These are phyloP conservation scores for Plasmodium fragile DNA, from an alignment of 169 alveolate genomes.

Conservation along the genomic window DNA sequence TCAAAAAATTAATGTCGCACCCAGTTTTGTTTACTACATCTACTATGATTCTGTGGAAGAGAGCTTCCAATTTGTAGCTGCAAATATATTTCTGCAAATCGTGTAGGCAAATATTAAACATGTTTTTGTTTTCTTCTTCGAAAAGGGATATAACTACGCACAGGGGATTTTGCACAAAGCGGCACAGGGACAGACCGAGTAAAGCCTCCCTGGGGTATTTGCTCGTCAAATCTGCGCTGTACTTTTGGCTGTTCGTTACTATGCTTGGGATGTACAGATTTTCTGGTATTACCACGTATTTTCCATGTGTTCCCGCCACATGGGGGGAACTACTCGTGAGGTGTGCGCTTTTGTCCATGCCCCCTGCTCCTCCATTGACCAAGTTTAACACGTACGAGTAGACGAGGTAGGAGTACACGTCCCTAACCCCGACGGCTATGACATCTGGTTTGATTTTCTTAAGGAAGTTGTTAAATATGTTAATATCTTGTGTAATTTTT, in stretches of 20 bases:
- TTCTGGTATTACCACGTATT: conserved; percentile 24
- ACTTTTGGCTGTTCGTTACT: conserved; percentile 49
- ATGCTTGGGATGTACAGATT: conserved; percentile 49
- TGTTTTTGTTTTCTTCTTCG: conserved; percentile 78
- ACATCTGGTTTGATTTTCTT: conserved; percentile 42
- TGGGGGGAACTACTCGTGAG: too few species aligned
- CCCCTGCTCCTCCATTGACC: background rate
- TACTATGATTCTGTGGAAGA: conserved; percentile 34
- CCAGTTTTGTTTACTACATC: conserved; percentile 72
- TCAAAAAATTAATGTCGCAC: conserved; percentile 59
- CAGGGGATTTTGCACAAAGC: conserved; percentile 81
- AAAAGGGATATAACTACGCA: conserved; percentile 81
- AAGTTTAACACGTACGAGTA: conserved; percentile 25
- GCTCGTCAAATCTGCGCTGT: conserved; percentile 24
- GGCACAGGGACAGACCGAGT: conserved; percentile 76
- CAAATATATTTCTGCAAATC: conserved; percentile 83
- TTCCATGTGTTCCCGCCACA: background rate
- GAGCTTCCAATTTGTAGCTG: conserved; percentile 57
- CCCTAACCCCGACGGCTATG: conserved; percentile 54
- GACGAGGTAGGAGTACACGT: conserved; percentile 34
- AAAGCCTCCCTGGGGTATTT: conserved; percentile 66
- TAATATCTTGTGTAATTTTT: conserved; percentile 37
- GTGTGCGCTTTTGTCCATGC: background rate
- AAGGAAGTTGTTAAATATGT: conserved; percentile 9
- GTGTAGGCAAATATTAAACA: conserved; percentile 83